Evolutionary conservation across 345 rosid species (phyloP).

Genomic region (Salix purpurea): DNA sequence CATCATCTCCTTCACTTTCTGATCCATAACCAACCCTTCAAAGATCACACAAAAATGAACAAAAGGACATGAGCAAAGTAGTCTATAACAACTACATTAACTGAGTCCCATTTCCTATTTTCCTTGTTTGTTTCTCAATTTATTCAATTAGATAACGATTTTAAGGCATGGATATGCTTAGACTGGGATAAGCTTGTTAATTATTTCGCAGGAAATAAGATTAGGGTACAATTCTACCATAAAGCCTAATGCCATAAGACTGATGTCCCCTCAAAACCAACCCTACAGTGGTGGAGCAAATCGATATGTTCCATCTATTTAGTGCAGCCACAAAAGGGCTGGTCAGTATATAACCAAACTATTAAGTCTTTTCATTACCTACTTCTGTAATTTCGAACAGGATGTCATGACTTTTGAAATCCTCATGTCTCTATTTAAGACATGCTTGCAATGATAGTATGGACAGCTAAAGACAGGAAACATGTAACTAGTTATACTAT

Average conservation of each 20-base stretch:
- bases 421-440: not conserved
- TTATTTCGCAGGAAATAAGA: not conserved
- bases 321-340: not conserved
- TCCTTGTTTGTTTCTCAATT: not conserved
- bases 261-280: not conserved
- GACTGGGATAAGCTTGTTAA: not conserved
- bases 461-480: not conserved
- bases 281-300: not conserved
- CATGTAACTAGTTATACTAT: not conserved
- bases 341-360: not conserved
- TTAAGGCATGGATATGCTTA: not conserved
- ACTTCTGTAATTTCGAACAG: not conserved
- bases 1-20: constrained; percentile 95
- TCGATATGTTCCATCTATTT: not conserved
- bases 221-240: not conserved
- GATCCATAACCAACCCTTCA: constrained; percentile 87
- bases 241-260: not conserved
- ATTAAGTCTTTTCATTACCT: not conserved
- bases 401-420: not conserved
- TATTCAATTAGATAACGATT: not conserved
- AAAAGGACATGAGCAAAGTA: not conserved
- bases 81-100: not conserved
- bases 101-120: not conserved
- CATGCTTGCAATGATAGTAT: not conserved
- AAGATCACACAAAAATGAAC: constrained; percentile 5